A percentile compares a stretch with the other conserved stretches of the same genome.
Conservation (phyloP, 768 basidiomycete species). For the Mycena floridula region DNA sequence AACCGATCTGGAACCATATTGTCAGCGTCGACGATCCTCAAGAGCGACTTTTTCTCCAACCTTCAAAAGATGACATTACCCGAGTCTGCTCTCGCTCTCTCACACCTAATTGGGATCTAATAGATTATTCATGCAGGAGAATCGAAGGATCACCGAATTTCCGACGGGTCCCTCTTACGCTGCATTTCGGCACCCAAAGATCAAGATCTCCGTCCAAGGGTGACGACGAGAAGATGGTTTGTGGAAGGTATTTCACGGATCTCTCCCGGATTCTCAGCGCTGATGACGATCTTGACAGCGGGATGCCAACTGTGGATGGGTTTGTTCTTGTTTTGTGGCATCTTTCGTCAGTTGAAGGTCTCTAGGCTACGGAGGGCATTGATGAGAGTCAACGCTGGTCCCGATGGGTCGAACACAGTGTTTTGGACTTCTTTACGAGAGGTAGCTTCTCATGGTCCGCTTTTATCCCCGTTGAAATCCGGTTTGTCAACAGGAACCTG, state of each 20-base stretch:
- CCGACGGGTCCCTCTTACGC: conserved; percentile 67
- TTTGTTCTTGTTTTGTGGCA: conserved; percentile 19
- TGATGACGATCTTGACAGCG: conserved; percentile 37
- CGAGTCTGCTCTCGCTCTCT: conserved; percentile 55
- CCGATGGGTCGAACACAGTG: conserved; percentile 67
- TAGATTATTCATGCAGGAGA: conserved; percentile 58
- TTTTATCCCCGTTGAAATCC: background rate
- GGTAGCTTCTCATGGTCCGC: conserved; percentile 28
- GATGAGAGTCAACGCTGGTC: conserved; percentile 71
- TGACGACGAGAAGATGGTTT: conserved; percentile 56
- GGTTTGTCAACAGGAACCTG: conserved; percentile 71
- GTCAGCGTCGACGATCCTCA: conserved; percentile 89
- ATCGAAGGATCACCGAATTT: conserved; percentile 96
- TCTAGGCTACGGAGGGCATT: conserved; percentile 73
- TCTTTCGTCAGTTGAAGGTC: conserved; percentile 1
- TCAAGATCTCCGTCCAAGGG: conserved; percentile 1
- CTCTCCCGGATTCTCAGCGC: background rate
- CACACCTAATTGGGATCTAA: conserved; percentile 2
- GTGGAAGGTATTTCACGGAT: conserved; percentile 56
- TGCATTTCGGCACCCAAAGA: conserved; percentile 22
- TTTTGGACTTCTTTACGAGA: conserved; percentile 96
- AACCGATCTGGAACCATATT: conserved; percentile 82
- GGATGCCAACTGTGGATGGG: conserved; percentile 95
- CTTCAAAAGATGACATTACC: conserved; percentile 95
- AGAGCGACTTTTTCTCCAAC: conserved; percentile 91